These are phyloP conservation scores for Xylariomycetidae sp. DNA, from an alignment of 2,329 filamentous ascomycete genomes.

Conservation along the genomic window DNA sequence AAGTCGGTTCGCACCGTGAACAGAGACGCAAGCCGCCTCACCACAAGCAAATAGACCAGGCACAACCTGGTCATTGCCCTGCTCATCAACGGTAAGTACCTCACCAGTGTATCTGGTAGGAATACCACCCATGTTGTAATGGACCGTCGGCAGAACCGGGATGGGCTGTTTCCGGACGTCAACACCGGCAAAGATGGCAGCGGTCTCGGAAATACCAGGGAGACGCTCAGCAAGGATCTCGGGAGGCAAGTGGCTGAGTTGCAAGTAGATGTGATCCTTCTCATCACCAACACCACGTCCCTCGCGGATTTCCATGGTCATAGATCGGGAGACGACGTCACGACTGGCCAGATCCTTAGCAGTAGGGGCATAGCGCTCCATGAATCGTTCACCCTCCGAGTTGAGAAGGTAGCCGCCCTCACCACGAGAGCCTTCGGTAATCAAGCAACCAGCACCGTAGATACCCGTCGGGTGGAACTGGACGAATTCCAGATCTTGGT, in stretches of 20 bases:
- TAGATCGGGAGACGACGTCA: constrained; percentile 94
- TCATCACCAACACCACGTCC: constrained; percentile 94
- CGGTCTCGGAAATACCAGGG: constrained; percentile 97
- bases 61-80: constrained; percentile 87
- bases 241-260: constrained; percentile 89
- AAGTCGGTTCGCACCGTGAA: constrained; percentile 96
- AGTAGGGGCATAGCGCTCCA: constrained; percentile 97
- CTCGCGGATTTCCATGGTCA: constrained; percentile 97
- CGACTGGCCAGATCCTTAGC: constrained; percentile 96
- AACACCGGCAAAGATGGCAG: constrained; percentile 93
- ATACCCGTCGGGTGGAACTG: constrained; percentile 99
- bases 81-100: constrained; percentile 81
- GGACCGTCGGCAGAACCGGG: constrained; percentile 90
- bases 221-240: constrained; percentile 94
- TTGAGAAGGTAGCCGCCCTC: constrained; percentile 98
- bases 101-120: constrained; percentile 96
- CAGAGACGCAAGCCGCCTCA: constrained; percentile 95
- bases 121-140: constrained; percentile 99
- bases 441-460: constrained; percentile 96
- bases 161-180: constrained; percentile 97
- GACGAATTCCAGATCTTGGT: constrained; percentile 99
- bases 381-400: constrained; percentile 97
- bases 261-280: constrained; percentile 98
- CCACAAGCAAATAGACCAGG: constrained; percentile 94
- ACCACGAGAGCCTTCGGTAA: constrained; percentile 95